Evolutionary conservation across 257 asterid species (phyloP), one percentile per base, ranked within the genome.

Genomic region (Lithospermum erythrorhizon): DNA sequence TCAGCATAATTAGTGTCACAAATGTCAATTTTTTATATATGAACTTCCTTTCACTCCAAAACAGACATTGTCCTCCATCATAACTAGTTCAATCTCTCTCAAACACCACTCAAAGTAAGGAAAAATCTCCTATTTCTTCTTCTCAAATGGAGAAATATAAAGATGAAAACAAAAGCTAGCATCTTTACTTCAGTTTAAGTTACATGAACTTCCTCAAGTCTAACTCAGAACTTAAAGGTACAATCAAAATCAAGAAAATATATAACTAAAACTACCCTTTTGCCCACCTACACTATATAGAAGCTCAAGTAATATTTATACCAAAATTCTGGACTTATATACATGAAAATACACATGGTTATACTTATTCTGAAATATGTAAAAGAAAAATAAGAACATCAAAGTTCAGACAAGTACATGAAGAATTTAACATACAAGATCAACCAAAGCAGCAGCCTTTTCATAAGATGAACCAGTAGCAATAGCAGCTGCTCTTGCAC

Each of bases 401-500:
- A 9, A 57, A 32, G n/a, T 9, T 13, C 49, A 67, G 18, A 41
- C 13, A 41, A 41, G 49, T 41, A 18, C 13, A 41, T 52, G 32
- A 27, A 27, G 6, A 7, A 16, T 7, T 5, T 16, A 23, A 21
- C 95, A 19, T 85, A 87, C 97, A 35, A 90, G 95, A 82, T 90
- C 97, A 77, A 90, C 94, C 78, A 90, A 80, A 73, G 96, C 97
- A 68, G 97, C 97, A 66, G 97, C 97, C 53, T 78, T 90, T 61
- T 90, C 81, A 75, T 87, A 85, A 61, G 86, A 57, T 57, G 95
- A 79, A 66, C 97, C 97, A 73, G 81, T 21, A 64, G 87, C 96
- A 69, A 90, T 83, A 30, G 96, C 97, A n/a, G n/a, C n/a, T n/a
- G n/a, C n/a, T n/a, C n/a, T n/a, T n/a, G n/a, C n/a, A 41, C 49